These are phyloP conservation scores for Xylariaceae sp. DNA, from an alignment of 2,329 filamentous ascomycete genomes.

Conservation along the genomic window DNA sequence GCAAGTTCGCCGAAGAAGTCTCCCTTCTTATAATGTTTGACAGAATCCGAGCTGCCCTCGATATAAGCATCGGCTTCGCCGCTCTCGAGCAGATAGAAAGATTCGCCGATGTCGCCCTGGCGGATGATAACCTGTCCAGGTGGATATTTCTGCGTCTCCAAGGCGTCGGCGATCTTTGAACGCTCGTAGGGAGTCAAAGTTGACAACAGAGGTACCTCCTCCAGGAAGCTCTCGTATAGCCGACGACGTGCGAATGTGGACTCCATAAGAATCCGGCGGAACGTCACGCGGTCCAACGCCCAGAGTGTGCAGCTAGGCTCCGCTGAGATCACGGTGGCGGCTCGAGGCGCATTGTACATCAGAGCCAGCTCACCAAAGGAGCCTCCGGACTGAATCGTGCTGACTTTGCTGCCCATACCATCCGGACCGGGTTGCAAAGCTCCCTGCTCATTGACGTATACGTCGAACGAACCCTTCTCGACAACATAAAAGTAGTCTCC, in stretches of 20 bases:
- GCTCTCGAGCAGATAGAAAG: conserved; percentile 84
- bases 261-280: conserved; percentile 97
- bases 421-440: conserved; percentile 70
- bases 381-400: conserved; percentile 74
- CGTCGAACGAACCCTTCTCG: conserved; percentile 82
- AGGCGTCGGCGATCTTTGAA: conserved; percentile 92
- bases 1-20: conserved; percentile 97
- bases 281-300: conserved; percentile 92
- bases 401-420: conserved; percentile 77
- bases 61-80: conserved; percentile 86
- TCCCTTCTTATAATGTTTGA: conserved; percentile 80
- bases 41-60: conserved; percentile 57
- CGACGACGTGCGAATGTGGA: conserved; percentile 91
- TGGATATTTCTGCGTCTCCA: conserved; percentile 83
- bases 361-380: conserved; percentile 95
- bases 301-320: conserved; percentile 76
- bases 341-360: conserved; percentile 97
- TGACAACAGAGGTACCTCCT: conserved; percentile 81
- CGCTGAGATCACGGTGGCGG: conserved; percentile 83
- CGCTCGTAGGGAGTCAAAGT: conserved; percentile 86
- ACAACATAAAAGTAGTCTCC: conserved; percentile 98
- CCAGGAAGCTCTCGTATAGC: conserved; percentile 95
- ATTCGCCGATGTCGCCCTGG: conserved; percentile 84
- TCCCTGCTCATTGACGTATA: conserved; percentile 78
- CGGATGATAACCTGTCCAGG: conserved; percentile 76